Conservation (phyloP, 106 monocot genomes). For the Dendrobium huoshanense region DNA sequence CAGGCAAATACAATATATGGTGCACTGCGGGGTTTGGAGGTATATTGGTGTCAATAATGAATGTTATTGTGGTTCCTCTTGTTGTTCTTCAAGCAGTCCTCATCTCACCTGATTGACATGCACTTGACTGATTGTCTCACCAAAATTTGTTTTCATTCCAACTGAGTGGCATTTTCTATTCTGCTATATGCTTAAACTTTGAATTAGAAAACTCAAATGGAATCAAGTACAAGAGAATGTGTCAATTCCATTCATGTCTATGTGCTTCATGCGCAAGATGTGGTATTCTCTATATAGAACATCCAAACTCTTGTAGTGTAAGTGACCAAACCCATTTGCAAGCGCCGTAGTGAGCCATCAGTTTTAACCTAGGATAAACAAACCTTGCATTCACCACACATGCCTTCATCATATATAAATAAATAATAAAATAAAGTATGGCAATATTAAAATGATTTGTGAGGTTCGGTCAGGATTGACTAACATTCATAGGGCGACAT, state of each 20-base stretch:
- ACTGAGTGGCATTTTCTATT: neutral
- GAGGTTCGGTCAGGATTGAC: neutral
- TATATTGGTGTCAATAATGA: conserved; percentile 19
- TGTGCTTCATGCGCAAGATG: neutral
- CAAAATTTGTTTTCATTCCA: neutral
- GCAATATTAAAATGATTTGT: neutral
- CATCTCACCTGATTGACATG: neutral
- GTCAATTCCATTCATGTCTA: neutral
- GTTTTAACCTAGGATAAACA: neutral
- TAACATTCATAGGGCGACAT: neutral
- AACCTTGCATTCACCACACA: neutral
- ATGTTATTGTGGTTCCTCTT: neutral
- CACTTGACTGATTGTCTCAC: neutral
- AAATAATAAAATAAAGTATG: neutral
- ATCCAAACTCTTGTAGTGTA: neutral
- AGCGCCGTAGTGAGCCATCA: neutral
- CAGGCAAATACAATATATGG: conserved; percentile 89
- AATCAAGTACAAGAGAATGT: neutral
- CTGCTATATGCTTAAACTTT: neutral
- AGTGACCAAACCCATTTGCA: neutral
- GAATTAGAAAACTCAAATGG: neutral
- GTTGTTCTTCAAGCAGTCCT: neutral
- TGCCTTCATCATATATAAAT: neutral
- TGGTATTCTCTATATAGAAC: neutral
- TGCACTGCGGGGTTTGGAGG: conserved; percentile 84